phyloP scores from a whole-genome alignment of 805 yeast species.

The Suhomyces sp. region DNA sequence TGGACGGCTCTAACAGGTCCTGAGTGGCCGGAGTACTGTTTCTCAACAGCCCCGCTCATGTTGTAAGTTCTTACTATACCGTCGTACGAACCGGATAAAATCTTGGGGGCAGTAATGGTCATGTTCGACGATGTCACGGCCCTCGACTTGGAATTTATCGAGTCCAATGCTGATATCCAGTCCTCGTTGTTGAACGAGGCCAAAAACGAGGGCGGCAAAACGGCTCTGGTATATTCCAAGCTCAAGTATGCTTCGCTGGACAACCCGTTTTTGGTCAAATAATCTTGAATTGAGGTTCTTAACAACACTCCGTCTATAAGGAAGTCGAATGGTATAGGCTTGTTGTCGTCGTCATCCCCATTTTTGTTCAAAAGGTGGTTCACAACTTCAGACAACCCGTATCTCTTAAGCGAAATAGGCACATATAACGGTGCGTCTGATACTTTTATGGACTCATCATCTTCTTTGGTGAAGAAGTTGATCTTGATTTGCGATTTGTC shows the following conservation, averaged over 20 bases:
- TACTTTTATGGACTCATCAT: constrained; percentile 67
- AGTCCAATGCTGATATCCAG: constrained; percentile 82
- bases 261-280: constrained; percentile 70
- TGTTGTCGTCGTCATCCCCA: constrained; percentile 39
- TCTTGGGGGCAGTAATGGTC: constrained; percentile 44
- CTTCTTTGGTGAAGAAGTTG: constrained; percentile 82
- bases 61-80: constrained; percentile 92
- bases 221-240: constrained; percentile 87
- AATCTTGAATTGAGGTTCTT: constrained; percentile 75
- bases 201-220: constrained; percentile 89
- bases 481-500: constrained; percentile 70
- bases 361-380: constrained; percentile 69
- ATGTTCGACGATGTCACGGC: constrained; percentile 22
- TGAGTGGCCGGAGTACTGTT: constrained; percentile 83
- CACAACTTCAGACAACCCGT: constrained; percentile 91
- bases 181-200: constrained; percentile 90
- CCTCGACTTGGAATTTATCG: constrained; percentile 36
- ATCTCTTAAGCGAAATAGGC: constrained; percentile 82
- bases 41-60: constrained; percentile 71
- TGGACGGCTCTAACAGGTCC: constrained; percentile 81
- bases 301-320: constrained; percentile 80
- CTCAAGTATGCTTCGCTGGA: constrained; percentile 77
- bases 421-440: constrained; percentile 79
- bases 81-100: constrained; percentile 89
- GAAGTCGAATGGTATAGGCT: constrained; percentile 88